A percentile compares a stretch with the other conserved stretches of the same genome.
These are phyloP conservation scores for Extremus antarcticus DNA, from an alignment of 495 filamentous ascomycete species.

Conservation along the genomic window DNA sequence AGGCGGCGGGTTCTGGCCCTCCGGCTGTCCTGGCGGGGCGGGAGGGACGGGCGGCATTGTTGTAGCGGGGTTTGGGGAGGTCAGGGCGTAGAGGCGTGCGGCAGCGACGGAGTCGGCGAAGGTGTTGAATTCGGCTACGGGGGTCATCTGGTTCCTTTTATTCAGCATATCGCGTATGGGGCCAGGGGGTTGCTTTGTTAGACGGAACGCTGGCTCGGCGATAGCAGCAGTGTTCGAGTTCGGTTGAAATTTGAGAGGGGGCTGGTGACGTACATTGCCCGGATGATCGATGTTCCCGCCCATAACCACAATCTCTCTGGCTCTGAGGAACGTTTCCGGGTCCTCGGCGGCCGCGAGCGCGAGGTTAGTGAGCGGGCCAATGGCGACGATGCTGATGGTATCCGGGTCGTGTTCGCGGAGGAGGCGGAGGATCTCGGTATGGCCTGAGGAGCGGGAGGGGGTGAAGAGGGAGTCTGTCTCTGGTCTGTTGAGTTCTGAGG, in stretches of 20 bases:
- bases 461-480: constrained; percentile 44
- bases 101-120: constrained; percentile 50
- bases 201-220: constrained; percentile 21
- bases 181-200: constrained; percentile 24
- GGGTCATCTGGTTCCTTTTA: constrained; percentile 35
- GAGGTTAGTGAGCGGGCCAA: constrained; percentile 86
- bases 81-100: constrained; percentile 80
- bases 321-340: constrained; percentile 73
- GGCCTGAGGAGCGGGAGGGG: constrained; percentile 57
- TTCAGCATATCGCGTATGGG: constrained; percentile 25
- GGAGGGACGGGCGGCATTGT: constrained; percentile 54
- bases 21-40: constrained; percentile 14
- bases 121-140: constrained; percentile 42
- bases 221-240: background rate
- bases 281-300: constrained; percentile 69
- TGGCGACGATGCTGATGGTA: constrained; percentile 77
- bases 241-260: background rate
- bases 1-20: constrained; percentile 24
- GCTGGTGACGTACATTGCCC: constrained; percentile 53
- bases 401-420: constrained; percentile 66
- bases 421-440: constrained; percentile 75
- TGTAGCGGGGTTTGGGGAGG: constrained; percentile 58
- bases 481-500: constrained; percentile 27
- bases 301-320: constrained; percentile 93
- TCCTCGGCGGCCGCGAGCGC: constrained; percentile 79